Percentiles rank a stretch among this genome's conserved stretches.
These are phyloP conservation scores for Priceomyces melissophilus DNA, from an alignment of 805 yeast genomes.

Conservation along the genomic window DNA sequence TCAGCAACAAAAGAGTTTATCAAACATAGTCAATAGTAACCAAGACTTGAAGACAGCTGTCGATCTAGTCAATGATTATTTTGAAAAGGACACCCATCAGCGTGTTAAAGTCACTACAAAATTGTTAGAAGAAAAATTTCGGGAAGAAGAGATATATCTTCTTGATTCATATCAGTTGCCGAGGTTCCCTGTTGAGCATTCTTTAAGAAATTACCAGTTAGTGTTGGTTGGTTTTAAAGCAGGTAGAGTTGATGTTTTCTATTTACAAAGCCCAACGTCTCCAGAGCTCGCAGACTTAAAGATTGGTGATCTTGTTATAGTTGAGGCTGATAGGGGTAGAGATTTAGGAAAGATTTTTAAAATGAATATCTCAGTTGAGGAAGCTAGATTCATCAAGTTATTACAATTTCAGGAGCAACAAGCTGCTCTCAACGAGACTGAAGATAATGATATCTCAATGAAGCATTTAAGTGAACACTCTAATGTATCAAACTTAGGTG, in stretches of 20 bases:
- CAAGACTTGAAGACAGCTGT: constrained; percentile 9
- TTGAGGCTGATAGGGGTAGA: constrained; percentile 79
- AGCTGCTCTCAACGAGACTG: constrained; percentile 48
- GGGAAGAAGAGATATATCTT: constrained; percentile 27
- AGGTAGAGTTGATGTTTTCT: constrained; percentile 76
- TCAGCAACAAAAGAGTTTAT: neutral
- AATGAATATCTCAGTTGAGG: constrained; percentile 56
- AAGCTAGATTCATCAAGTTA: constrained; percentile 64
- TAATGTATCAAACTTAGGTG: constrained; percentile 33
- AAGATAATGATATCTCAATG: constrained; percentile 23
- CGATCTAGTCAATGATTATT: constrained; percentile 29
- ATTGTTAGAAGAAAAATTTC: constrained; percentile 25
- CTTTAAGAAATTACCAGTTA: constrained; percentile 38
- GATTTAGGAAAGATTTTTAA: constrained; percentile 69
- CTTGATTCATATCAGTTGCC: constrained; percentile 33
- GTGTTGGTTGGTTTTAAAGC: constrained; percentile 73
- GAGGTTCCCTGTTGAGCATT: constrained; percentile 33
- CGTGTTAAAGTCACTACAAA: constrained; percentile 34
- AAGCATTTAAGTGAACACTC: constrained; percentile 16
- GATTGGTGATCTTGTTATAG: constrained; percentile 69
- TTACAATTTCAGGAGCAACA: constrained; percentile 70
- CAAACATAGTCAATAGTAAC: constrained; percentile 1
- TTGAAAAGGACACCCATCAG: constrained; percentile 35
- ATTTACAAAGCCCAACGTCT: constrained; percentile 25
- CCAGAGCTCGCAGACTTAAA: constrained; percentile 29